A percentile compares a stretch with the other conserved stretches of the same genome.
These are phyloP conservation scores for Apiotrichum laibachii DNA, from an alignment of 1,284 basidiomycete species.

Conservation along the genomic window DNA sequence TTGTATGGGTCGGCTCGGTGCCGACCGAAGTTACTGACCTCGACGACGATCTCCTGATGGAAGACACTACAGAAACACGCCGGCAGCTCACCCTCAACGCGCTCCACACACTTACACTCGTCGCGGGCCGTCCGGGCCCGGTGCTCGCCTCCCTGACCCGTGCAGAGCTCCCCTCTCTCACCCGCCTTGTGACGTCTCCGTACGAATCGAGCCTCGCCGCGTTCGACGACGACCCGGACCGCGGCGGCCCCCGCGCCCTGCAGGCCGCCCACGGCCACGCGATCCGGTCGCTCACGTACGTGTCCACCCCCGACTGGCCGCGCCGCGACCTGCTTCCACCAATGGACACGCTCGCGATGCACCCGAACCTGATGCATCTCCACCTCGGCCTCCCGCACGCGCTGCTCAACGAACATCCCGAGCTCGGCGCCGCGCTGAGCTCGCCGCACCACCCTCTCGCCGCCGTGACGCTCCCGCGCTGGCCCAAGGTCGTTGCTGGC, in stretches of 20 bases:
- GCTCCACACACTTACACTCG: constrained; percentile 63
- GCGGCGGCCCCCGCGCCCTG: constrained; percentile 59
- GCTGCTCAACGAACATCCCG: constrained; percentile 24
- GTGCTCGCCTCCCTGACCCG: constrained; percentile 62
- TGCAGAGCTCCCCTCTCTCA: constrained; percentile 63
- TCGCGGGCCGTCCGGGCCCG: constrained; percentile 66
- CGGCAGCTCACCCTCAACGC: constrained; percentile 56
- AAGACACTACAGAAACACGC: background rate
- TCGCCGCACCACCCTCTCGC: constrained; percentile 55
- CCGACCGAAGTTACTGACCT: constrained; percentile 20
- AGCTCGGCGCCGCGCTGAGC: constrained; percentile 10
- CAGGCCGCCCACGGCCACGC: constrained; percentile 62
- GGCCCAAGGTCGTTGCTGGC: constrained; percentile 20
- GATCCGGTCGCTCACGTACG: constrained; percentile 63
- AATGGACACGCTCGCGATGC: constrained; percentile 37
- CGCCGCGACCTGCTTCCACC: constrained; percentile 65
- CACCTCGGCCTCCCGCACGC: constrained; percentile 38
- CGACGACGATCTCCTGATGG: constrained; percentile 8
- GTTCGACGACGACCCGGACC: constrained; percentile 17
- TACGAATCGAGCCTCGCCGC: constrained; percentile 4
- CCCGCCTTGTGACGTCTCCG: constrained; percentile 65
- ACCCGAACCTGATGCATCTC: constrained; percentile 44
- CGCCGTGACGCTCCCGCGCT: constrained; percentile 64
- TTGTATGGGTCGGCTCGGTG: constrained; percentile 58
- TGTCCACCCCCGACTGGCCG: constrained; percentile 61